Conservation (phyloP, 441 rosid genomes). For the Eugenia klotzschiana region DNA sequence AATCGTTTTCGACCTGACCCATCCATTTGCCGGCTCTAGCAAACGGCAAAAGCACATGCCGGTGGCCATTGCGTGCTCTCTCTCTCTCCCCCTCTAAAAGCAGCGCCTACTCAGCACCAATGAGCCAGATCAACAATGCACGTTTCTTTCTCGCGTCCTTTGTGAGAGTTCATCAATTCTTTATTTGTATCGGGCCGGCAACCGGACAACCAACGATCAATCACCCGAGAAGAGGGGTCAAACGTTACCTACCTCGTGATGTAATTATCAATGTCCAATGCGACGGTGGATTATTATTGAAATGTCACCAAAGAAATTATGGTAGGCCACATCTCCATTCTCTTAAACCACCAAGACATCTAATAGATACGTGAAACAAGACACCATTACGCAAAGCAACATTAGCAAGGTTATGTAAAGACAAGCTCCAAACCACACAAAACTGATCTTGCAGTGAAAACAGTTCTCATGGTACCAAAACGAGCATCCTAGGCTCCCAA, state of each 20-base stretch:
- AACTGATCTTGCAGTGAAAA: neutral
- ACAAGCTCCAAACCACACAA: neutral
- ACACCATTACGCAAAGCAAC: neutral
- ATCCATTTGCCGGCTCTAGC: too few relatives aligned
- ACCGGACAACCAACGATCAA: neutral
- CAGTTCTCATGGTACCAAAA: neutral
- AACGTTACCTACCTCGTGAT: neutral
- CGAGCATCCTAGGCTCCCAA: neutral
- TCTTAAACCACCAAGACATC: neutral
- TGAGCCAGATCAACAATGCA: neutral
- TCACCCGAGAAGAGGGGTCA: neutral
- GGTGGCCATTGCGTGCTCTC: neutral
- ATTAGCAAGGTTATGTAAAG: neutral
- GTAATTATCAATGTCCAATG: neutral
- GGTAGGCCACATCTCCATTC: neutral
- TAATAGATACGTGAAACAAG: neutral
- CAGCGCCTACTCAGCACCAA: neutral
- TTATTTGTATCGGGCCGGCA: neutral
- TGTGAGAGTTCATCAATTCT: neutral
- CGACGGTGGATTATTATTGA: rapidly evolving
- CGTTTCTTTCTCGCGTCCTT: neutral
- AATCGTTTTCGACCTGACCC: too few relatives aligned
- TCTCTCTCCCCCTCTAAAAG: neutral
- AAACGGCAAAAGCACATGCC: neutral
- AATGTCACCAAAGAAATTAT: neutral